phyloP scores from a whole-genome alignment of 2,329 filamentous ascomycete species.

The Cytospora leucostoma region DNA sequence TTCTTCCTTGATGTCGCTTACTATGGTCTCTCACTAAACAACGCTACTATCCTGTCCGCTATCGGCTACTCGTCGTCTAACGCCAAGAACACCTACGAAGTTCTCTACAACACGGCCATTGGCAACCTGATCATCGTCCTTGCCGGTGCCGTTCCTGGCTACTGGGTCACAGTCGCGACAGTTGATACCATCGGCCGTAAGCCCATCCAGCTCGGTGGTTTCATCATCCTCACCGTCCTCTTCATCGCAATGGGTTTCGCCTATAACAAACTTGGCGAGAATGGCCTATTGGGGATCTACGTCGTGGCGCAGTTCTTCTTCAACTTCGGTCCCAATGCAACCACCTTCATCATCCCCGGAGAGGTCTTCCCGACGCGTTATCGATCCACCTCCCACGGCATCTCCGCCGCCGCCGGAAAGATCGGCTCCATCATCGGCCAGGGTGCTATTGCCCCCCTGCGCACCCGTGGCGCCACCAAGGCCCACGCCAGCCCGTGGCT shows the following conservation, averaged over 20 bases:
- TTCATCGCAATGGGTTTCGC: constrained; percentile 65
- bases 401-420: constrained; percentile 53
- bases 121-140: constrained; percentile 79
- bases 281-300: constrained; percentile 58
- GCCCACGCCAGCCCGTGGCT: constrained; percentile 62
- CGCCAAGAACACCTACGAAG: constrained; percentile 52
- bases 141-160: constrained; percentile 77
- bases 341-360: constrained; percentile 58
- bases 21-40: constrained; percentile 74
- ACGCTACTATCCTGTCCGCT: constrained; percentile 67
- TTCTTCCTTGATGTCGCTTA: constrained; percentile 68
- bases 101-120: constrained; percentile 72
- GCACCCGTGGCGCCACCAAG: constrained; percentile 47
- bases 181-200: constrained; percentile 75
- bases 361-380: constrained; percentile 60
- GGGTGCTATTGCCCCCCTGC: constrained; percentile 58
- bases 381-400: constrained; percentile 59
- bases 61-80: constrained; percentile 66
- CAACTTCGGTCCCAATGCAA: constrained; percentile 60
- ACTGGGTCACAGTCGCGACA: constrained; percentile 74
- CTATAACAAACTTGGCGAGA: constrained; percentile 54
- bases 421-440: constrained; percentile 59
- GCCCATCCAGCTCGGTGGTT: constrained; percentile 70
- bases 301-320: constrained; percentile 61
- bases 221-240: constrained; percentile 60